Percentiles rank a stretch among this genome's conserved stretches.
Evolutionary conservation across 1,284 basidiomycete species (phyloP).

Genomic region (Phellopilus nigrolimitatus): DNA sequence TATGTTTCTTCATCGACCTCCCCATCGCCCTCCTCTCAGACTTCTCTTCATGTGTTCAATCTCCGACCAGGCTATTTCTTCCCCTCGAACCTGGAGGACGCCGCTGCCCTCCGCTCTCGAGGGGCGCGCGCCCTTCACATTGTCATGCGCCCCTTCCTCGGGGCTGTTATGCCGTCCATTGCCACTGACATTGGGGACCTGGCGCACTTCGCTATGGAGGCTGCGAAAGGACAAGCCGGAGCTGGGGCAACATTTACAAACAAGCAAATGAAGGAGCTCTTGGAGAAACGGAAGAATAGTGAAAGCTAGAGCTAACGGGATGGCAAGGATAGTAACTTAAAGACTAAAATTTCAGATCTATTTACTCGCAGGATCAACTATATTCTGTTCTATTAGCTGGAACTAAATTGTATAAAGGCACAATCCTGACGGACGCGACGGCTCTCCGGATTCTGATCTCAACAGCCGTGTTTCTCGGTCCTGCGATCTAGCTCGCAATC

Average conservation of each 20-base stretch:
- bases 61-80: slow-evolving; percentile 21
- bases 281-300: slow-evolving; percentile 8
- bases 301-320: no score
- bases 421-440: no score
- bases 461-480: no score
- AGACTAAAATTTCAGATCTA: no score
- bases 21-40: no score
- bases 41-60: slow-evolving; percentile 4
- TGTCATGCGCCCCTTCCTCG: background rate
- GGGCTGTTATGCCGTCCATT: background rate
- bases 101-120: background rate
- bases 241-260: slow-evolving; percentile 9
- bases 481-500: no score
- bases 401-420: no score
- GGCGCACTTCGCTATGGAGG: slow-evolving; percentile 5
- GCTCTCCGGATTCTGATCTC: no score
- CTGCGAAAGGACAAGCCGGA: slow-evolving; percentile 7
- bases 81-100: slow-evolving; percentile 16
- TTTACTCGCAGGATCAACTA: no score
- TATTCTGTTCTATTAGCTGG: no score
- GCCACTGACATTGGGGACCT: slow-evolving; percentile 8
- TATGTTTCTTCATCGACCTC: slow-evolving; percentile 2
- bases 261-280: slow-evolving; percentile 7
- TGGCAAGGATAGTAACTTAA: no score
- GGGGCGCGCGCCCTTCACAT: background rate